These are phyloP conservation scores for Oemleria cerasiformis DNA, from an alignment of 306 rosid genomes.

Conservation along the genomic window DNA sequence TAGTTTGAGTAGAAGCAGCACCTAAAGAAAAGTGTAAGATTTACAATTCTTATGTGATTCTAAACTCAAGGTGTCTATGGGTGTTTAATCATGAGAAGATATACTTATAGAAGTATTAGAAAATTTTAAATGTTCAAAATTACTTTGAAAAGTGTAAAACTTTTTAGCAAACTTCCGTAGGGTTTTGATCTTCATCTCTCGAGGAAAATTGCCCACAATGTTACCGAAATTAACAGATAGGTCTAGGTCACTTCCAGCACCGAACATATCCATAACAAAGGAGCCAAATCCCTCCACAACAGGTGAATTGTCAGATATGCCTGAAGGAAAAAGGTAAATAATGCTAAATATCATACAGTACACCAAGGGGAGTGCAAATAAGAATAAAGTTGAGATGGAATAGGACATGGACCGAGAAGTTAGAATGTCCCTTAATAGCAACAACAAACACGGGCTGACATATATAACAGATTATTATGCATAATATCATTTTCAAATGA, in stretches of 20 bases:
- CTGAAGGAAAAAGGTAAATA: conserved; percentile 8
- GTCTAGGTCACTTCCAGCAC: conserved; percentile 19
- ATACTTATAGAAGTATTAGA: not conserved
- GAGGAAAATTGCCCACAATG: not conserved
- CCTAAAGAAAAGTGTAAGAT: not conserved
- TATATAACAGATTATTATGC: not conserved
- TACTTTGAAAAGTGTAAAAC: conserved; percentile 8
- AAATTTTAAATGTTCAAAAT: not conserved
- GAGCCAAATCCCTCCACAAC: conserved; percentile 16
- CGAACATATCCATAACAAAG: conserved; percentile 15
- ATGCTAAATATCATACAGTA: not conserved
- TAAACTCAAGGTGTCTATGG: not conserved
- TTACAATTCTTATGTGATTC: not conserved
- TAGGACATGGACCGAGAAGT: not conserved
- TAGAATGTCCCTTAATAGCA: not conserved
- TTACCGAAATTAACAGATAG: conserved; percentile 12
- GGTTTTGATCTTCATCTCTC: conserved; percentile 19
- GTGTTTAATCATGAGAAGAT: not conserved
- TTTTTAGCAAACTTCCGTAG: conserved; percentile 19
- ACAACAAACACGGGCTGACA: not conserved
- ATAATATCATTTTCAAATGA: too few relatives aligned
- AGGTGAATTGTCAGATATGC: not conserved
- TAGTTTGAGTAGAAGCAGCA: not conserved
- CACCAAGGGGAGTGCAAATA: not conserved
- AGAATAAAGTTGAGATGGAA: not conserved